Evolutionary conservation across 805 yeast genomes (phyloP).

Genomic region (Starmerella floricola): DNA sequence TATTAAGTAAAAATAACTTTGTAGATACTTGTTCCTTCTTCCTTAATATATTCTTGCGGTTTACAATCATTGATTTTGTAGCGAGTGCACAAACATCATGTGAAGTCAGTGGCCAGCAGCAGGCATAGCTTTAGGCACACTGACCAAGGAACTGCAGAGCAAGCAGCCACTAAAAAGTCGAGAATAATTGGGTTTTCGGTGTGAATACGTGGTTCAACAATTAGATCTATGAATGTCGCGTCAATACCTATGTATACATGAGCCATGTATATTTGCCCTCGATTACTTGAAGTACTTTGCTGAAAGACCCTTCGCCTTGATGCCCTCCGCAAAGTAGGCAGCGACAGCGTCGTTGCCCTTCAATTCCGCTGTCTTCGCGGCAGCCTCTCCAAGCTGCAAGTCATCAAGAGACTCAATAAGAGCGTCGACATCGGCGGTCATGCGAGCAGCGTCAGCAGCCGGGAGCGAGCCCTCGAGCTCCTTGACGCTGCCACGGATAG

Average conservation of each 20-base stretch:
- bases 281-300: slow-evolving; percentile 25
- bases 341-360: slow-evolving; percentile 44
- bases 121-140: background rate
- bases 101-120: background rate
- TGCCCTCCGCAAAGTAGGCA: slow-evolving; percentile 19
- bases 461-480: slow-evolving; percentile 57
- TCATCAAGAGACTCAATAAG: slow-evolving; percentile 75
- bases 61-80: too few relatives aligned
- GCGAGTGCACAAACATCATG: too few relatives aligned
- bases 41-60: too few relatives aligned
- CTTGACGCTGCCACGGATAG: slow-evolving; percentile 69
- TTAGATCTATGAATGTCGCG: too few relatives aligned
- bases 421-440: slow-evolving; percentile 55
- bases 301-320: slow-evolving; percentile 19
- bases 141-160: too few relatives aligned
- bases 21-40: too few relatives aligned
- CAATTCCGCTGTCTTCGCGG: slow-evolving; percentile 52
- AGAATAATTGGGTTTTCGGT: too few relatives aligned
- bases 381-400: slow-evolving; percentile 59
- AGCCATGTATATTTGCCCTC: background rate
- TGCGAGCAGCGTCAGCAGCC: slow-evolving; percentile 40
- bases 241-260: too few relatives aligned
- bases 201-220: too few relatives aligned
- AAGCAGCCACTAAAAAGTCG: too few relatives aligned
- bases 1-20: slow-evolving; percentile 6